Conservation (phyloP, 129 eudicot genomes). For the Glebionis coronaria region DNA sequence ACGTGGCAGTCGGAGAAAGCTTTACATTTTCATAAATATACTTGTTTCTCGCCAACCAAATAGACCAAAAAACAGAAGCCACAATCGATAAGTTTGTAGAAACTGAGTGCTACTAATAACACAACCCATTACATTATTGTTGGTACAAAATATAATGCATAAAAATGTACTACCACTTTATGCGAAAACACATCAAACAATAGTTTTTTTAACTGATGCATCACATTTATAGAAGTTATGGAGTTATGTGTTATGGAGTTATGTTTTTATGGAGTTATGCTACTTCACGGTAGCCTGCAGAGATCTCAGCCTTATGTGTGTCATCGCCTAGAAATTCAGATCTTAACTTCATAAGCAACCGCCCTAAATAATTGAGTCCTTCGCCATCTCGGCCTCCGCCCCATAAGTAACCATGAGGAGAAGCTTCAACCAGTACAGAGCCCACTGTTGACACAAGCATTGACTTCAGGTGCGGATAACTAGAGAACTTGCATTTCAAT, state of each 20-base stretch:
- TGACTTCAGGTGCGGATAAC: conserved; percentile 68
- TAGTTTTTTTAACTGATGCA: neutral
- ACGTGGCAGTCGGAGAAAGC: too few species aligned
- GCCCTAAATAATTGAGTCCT: conserved; percentile 92
- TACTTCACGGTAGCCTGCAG: conserved; percentile 17
- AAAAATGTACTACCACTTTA: neutral
- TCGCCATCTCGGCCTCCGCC: conserved; percentile 99
- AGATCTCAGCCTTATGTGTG: conserved; percentile 29
- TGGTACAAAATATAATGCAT: conserved; percentile 6
- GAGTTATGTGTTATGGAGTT: too few species aligned
- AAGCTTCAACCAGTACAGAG: conserved; percentile 89
- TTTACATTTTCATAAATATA: too few species aligned
- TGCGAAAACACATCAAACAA: conserved; percentile 17
- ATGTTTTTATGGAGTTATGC: neutral
- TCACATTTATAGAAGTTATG: too few species aligned
- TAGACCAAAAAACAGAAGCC: too few species aligned
- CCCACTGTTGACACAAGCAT: conserved; percentile 82
- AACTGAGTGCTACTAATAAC: too few species aligned
- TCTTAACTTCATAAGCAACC: conserved; percentile 88
- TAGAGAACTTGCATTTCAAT: conserved; percentile 74
- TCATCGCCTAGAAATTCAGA: conserved; percentile 69
- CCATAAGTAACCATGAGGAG: conserved; percentile 99
- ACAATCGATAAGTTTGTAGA: too few species aligned
- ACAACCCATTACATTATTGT: conserved; percentile 5
- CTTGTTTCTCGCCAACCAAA: too few species aligned